Evolutionary conservation across 2,329 filamentous ascomycete species (phyloP).

Genomic region (Fusarium keratoplasticum): DNA sequence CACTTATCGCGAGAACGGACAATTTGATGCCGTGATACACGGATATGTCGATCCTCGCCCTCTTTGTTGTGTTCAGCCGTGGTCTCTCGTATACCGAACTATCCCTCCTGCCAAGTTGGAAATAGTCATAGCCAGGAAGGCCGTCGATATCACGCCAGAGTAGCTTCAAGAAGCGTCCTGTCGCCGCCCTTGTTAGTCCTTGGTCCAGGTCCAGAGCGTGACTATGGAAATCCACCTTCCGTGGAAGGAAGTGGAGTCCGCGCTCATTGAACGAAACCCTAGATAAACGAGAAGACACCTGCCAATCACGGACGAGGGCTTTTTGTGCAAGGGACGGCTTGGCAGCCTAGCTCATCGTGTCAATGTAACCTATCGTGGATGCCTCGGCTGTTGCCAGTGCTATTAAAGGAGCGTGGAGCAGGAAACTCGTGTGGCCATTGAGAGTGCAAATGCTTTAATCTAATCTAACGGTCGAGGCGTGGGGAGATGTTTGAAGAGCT

Average conservation of each 20-base stretch:
- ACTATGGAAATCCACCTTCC: conserved; percentile 1
- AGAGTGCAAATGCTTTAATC: neutral
- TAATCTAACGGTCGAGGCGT: neutral
- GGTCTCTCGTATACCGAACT: neutral
- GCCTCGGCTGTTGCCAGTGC: neutral
- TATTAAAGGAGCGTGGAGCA: neutral
- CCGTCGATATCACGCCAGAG: neutral
- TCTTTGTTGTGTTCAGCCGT: neutral
- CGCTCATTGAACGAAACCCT: neutral
- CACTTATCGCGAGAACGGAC: neutral
- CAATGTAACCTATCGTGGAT: neutral
- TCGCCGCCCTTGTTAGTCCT: neutral
- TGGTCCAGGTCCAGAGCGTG: neutral
- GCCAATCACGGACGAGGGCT: neutral
- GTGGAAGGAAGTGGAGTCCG: neutral
- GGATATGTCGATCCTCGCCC: neutral
- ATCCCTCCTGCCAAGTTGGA: conserved; percentile 1
- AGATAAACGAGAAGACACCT: neutral
- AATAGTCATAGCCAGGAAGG: neutral
- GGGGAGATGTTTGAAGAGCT: neutral
- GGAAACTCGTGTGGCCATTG: neutral
- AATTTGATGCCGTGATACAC: neutral
- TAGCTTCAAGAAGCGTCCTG: neutral
- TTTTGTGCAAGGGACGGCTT: neutral
- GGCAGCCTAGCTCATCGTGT: neutral